Conservation (phyloP, 2,329 filamentous ascomycete species). For the Chlorencoelia australis region DNA sequence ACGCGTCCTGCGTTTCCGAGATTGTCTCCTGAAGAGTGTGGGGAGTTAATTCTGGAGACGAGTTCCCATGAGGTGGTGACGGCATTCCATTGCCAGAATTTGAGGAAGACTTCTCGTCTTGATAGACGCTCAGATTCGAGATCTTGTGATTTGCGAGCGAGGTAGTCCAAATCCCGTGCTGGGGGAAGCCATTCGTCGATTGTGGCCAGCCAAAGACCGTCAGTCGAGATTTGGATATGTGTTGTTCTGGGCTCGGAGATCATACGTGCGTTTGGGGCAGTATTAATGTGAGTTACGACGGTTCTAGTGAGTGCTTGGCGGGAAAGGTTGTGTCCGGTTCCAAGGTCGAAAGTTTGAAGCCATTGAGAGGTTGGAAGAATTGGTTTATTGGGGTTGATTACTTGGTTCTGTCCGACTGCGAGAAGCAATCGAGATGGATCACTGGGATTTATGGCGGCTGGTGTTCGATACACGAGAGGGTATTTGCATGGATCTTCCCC, state of each 20-base stretch:
- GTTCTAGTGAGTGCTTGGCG: constrained; percentile 85
- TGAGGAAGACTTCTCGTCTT: constrained; percentile 67
- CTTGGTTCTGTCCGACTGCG: constrained; percentile 53
- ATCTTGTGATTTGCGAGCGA: constrained; percentile 37
- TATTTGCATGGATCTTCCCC: constrained; percentile 20
- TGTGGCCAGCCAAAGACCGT: constrained; percentile 85
- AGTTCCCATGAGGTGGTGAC: constrained; percentile 56
- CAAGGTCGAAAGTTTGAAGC: constrained; percentile 82
- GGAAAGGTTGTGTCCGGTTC: constrained; percentile 64
- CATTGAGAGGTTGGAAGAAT: constrained; percentile 46
- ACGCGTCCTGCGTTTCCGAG: constrained; percentile 45
- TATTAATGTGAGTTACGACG: constrained; percentile 72
- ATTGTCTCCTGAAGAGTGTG: constrained; percentile 52
- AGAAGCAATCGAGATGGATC: constrained; percentile 56
- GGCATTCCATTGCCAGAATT: constrained; percentile 72
- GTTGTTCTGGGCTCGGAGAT: constrained; percentile 72
- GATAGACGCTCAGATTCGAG: constrained; percentile 39
- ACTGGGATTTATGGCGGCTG: constrained; percentile 52
- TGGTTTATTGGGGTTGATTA: constrained; percentile 42
- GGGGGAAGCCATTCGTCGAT: constrained; percentile 85
- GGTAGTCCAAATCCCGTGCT: constrained; percentile 51
- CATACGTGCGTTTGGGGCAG: constrained; percentile 58
- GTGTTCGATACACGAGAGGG: constrained; percentile 32
- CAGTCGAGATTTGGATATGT: constrained; percentile 62
- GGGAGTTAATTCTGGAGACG: constrained; percentile 72